Percentiles rank a stretch among this genome's conserved stretches.
Evolutionary conservation across 192 early-diverging fungal genomes (phyloP).

Genomic region (Backusella circina): DNA sequence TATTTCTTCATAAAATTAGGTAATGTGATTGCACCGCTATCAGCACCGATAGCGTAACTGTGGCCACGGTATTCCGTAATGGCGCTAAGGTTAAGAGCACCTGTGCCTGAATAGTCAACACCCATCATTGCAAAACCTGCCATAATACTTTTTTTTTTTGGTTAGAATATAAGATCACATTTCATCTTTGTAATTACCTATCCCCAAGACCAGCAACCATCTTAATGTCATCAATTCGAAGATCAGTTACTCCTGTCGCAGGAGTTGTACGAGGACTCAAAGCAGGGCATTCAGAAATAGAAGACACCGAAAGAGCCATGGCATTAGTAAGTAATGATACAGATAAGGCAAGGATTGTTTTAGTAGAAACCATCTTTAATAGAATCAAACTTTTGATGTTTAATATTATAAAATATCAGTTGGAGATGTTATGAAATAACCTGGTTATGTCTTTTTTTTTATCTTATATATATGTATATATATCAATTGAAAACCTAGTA

Average conservation of each 20-base stretch:
- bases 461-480: background rate
- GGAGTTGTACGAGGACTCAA: slow-evolving; percentile 28
- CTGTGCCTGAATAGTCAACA: slow-evolving; percentile 5
- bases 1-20: slow-evolving; percentile 44
- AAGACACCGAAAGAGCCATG: background rate
- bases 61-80: slow-evolving; percentile 46
- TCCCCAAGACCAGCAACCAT: slow-evolving; percentile 52
- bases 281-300: slow-evolving; percentile 36
- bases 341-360: background rate
- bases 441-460: background rate
- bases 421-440: background rate
- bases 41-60: slow-evolving; percentile 47
- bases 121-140: slow-evolving; percentile 50
- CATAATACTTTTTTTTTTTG: slow-evolving; percentile 35
- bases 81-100: slow-evolving; percentile 23
- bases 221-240: slow-evolving; percentile 51
- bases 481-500: background rate
- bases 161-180: background rate
- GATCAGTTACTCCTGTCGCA: slow-evolving; percentile 44
- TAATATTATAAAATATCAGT: background rate
- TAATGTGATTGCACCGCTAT: slow-evolving; percentile 33
- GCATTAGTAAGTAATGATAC: background rate
- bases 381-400: background rate
- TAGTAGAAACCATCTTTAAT: background rate
- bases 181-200: slow-evolving; percentile 5